phyloP scores from a whole-genome alignment of 129 eudicot species.

The Lactuca sativa region DNA sequence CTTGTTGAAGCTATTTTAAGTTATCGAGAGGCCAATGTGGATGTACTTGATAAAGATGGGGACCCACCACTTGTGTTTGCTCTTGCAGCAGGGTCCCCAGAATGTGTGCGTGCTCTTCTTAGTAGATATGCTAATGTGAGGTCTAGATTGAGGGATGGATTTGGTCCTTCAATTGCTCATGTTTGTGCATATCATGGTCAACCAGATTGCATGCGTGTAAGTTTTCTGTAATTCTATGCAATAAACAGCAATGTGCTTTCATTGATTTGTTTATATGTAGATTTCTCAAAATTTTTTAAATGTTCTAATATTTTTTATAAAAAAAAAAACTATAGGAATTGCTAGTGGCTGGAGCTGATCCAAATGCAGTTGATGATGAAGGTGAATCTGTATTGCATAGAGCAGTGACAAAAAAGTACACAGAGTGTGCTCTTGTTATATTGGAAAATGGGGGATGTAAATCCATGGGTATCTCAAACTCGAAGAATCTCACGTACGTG shows the following conservation, averaged over 20 bases:
- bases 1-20: constrained; percentile 83
- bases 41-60: constrained; percentile 93
- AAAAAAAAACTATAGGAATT: constrained; percentile 61
- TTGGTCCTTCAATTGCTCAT: constrained; percentile 97
- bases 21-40: constrained; percentile 79
- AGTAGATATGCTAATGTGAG: constrained; percentile 82
- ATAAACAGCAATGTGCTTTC: not conserved
- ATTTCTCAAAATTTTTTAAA: too few relatives aligned
- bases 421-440: constrained; percentile 91
- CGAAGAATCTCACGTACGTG: constrained; percentile 84
- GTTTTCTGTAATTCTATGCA: constrained; percentile 28
- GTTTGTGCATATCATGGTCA: constrained; percentile 99
- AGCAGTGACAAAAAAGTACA: constrained; percentile 93
- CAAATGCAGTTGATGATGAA: constrained; percentile 99
- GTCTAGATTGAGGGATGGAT: constrained; percentile 86
- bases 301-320: not conserved
- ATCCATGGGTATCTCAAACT: constrained; percentile 84
- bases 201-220: constrained; percentile 99
- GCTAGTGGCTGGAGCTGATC: constrained; percentile 96
- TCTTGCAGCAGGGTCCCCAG: constrained; percentile 98
- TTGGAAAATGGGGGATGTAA: constrained; percentile 90
- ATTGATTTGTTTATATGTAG: too few relatives aligned
- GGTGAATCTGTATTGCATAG: constrained; percentile 98
- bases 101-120: constrained; percentile 93
- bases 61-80: constrained; percentile 99